Base-by-base conservation (phyloP, 192 early-diverging fungal genomes). In the Pilaira anomala region DNA sequence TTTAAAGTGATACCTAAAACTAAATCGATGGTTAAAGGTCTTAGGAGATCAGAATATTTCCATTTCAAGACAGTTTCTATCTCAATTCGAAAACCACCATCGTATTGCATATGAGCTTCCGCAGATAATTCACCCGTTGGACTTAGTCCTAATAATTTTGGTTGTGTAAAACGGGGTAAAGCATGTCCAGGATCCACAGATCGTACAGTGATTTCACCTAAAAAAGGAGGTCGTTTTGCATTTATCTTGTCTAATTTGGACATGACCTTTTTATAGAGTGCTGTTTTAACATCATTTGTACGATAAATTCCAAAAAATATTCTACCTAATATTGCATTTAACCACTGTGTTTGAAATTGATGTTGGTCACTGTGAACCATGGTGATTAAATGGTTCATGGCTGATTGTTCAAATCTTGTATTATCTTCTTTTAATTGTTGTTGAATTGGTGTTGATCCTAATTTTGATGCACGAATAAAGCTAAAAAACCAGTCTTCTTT, bases 401-500 rank as follows among this genome's bases (percentile, higher is more conserved):
- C 73, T 4, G 68, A 26, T 41, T 77, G 78, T 60, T 81, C 77
- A 36, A 81, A 76, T 1, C 70, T 57, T 8, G 79, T 80, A n/a
- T 63, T 67, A 55, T 80, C 76, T 62, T 74, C 33, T 14, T 44
- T n/a, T n/a, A n/a, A 22, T 13, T 51, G 30, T n/a, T 41, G 26
- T 21, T 41, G 45, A 8, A 26, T 39, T 16, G 28, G n/a, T 11
- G 63, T 66, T 16, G 54, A 61, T 26, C 66, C 71, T n/a, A 80
- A 73, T 24, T 78, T 76, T 18, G 86, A 78, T 48, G 87, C 90
- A 65, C 88, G 85, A 45, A 85, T 69, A 22, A 96, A 77, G 9
- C 91, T 88, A 75, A 94, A 87, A 58, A 90, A 91, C 87, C 93
- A 94, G 67, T 92, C 91, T 68, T 96, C 94, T 70, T 96, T 96